These are phyloP conservation scores for Sporothrix dimorphospora DNA, from an alignment of 2,329 filamentous ascomycete genomes.

Conservation along the genomic window DNA sequence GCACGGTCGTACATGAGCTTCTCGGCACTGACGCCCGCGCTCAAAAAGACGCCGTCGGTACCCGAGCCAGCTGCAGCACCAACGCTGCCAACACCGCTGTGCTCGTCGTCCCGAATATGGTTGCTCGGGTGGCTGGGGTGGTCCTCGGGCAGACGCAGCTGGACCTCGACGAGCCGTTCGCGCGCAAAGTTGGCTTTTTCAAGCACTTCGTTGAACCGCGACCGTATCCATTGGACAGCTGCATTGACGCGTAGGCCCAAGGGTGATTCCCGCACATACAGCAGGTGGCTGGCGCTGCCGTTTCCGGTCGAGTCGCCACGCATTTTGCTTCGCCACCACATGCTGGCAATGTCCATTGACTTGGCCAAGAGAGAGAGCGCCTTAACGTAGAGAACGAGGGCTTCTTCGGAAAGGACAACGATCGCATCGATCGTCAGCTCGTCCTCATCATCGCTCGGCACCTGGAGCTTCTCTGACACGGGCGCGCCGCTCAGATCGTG, in stretches of 20 bases:
- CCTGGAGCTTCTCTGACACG: constrained; percentile 50
- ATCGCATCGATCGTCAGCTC: constrained; percentile 84
- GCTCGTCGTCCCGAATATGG: constrained; percentile 50
- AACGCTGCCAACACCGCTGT: constrained; percentile 56
- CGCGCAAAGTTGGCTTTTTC: constrained; percentile 97
- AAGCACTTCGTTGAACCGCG: constrained; percentile 93
- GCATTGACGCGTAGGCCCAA: constrained; percentile 78
- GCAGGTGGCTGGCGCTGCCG: constrained; percentile 40
- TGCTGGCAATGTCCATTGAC: constrained; percentile 91
- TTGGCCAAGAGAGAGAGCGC: constrained; percentile 86
- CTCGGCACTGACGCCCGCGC: constrained; percentile 88
- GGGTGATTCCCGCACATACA: constrained; percentile 51
- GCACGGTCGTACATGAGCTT: constrained; percentile 98
- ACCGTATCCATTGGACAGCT: constrained; percentile 93
- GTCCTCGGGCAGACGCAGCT: constrained; percentile 78
- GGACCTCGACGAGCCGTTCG: constrained; percentile 81
- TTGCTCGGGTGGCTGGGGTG: constrained; percentile 87
- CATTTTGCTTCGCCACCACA: constrained; percentile 85
- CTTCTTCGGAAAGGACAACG: constrained; percentile 88
- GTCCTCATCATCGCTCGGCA: constrained; percentile 65
- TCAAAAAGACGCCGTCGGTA: constrained; percentile 79
- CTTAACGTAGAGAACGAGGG: constrained; percentile 94
- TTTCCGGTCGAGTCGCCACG: constrained; percentile 57
- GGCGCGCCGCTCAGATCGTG: constrained; percentile 68
- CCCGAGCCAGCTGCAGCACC: constrained; percentile 61